Percentiles rank a stretch among this genome's conserved stretches.
These are phyloP conservation scores for Margaritispora aquatica DNA, from an alignment of 495 filamentous ascomycete genomes.

Conservation along the genomic window DNA sequence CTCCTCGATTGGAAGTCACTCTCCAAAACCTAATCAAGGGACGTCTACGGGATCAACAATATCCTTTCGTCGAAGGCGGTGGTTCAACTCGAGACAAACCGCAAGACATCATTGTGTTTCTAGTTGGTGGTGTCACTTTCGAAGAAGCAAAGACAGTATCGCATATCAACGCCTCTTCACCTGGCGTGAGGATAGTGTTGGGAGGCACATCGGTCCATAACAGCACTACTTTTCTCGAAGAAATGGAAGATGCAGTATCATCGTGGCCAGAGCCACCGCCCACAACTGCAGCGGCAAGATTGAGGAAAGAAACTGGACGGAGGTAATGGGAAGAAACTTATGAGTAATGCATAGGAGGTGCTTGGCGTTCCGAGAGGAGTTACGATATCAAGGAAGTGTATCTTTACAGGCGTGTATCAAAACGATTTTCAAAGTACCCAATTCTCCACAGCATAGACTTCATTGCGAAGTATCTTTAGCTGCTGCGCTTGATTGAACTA, in stretches of 20 bases:
- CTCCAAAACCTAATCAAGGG: constrained; percentile 91
- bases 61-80: constrained; percentile 87
- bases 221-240: constrained; percentile 78
- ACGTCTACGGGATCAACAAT: constrained; percentile 71
- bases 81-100: constrained; percentile 85
- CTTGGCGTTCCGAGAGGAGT: constrained; percentile 4
- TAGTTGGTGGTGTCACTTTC: constrained; percentile 88
- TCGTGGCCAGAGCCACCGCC: constrained; percentile 74
- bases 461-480: too few relatives aligned
- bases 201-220: constrained; percentile 83
- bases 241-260: constrained; percentile 71
- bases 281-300: constrained; percentile 62
- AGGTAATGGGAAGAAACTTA: constrained; percentile 19
- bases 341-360: neutral
- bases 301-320: constrained; percentile 58
- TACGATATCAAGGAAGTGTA: neutral
- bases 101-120: constrained; percentile 92
- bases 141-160: constrained; percentile 95
- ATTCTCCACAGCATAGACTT: neutral
- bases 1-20: constrained; percentile 77
- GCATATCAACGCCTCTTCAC: constrained; percentile 83
- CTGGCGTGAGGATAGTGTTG: constrained; percentile 81
- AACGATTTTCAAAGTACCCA: neutral
- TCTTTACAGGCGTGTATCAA: neutral
- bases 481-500: too few relatives aligned